These are phyloP conservation scores for Xerocomellus intermedius DNA, from an alignment of 768 basidiomycete genomes.

Conservation along the genomic window DNA sequence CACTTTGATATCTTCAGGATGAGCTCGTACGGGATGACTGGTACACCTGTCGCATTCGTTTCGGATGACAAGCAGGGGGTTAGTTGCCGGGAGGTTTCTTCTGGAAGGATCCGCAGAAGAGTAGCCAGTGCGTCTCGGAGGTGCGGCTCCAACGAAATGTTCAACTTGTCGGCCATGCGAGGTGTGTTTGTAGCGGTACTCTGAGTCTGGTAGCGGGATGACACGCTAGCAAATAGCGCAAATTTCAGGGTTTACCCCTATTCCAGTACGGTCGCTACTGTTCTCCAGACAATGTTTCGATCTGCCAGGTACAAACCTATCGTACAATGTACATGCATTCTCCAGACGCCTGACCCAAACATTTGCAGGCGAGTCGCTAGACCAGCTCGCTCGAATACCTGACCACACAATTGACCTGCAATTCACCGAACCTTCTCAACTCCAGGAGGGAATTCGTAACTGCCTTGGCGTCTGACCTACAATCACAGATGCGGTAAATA, in stretches of 20 bases:
- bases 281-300: too few relatives aligned
- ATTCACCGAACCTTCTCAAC: slow-evolving; percentile 47
- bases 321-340: neutral
- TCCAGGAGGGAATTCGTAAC: slow-evolving; percentile 59
- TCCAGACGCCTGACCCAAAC: too few relatives aligned
- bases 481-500: slow-evolving; percentile 9
- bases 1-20: slow-evolving; percentile 64
- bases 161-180: slow-evolving; percentile 33
- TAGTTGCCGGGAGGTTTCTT: slow-evolving; percentile 43
- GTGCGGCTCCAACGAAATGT: slow-evolving; percentile 69
- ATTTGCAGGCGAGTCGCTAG: too few relatives aligned
- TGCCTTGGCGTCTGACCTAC: slow-evolving; percentile 67
- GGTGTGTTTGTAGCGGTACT: neutral
- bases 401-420: neutral
- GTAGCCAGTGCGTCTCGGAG: slow-evolving; percentile 48
- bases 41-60: slow-evolving; percentile 6
- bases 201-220: too few relatives aligned
- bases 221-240: too few relatives aligned
- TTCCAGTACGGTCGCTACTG: too few relatives aligned
- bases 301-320: neutral
- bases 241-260: too few relatives aligned
- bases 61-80: slow-evolving; percentile 33
- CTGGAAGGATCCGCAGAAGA: slow-evolving; percentile 47
- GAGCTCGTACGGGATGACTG: slow-evolving; percentile 61
- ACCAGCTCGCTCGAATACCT: neutral